Evolutionary conservation across 2,329 filamentous ascomycete species (phyloP), one percentile per base, ranked within the genome.

Genomic region (Pyricularia grisea): DNA sequence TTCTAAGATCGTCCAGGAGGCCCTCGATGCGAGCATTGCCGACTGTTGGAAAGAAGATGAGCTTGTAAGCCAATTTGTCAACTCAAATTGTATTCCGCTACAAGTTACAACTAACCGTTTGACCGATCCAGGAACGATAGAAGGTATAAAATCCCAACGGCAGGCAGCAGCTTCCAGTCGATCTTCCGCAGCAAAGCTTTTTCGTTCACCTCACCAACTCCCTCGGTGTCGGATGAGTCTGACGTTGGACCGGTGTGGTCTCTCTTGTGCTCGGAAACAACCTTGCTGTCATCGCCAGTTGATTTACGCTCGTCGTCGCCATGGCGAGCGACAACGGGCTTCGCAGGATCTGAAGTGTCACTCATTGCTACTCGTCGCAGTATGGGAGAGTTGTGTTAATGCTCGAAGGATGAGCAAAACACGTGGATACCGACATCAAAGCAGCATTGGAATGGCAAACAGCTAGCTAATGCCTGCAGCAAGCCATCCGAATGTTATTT

Each of bases 11-110:
- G 4, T 74, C 76, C 0, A 84, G 76, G 65, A 88, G 79, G 31
- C 85, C 85, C 71, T 88, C 85, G 23, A 88, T 82, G 66, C 81
- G 81, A 0, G 85, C 86, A 71, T 88, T 88, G 28, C 84, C 85
- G 25, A 88, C 85, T 90, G 31, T 74, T 3, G 31, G 63, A 6
- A 63, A 12, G 27, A 31, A 28, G 11, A 30, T 63, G 28, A 11
- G 65, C 64, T 42, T 4, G 63, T 71, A 58, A 65, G 60, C 27
- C 1, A 10, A 33, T 1, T 27, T 68, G 60, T 78, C 72, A 74
- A 73, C 75, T 76, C 73, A 27, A 20, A 2, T n/a, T 66, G 77
- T 67, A 63, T 77, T 76, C 17, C n/a, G n/a, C n/a, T n/a, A n/a
- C n/a, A n/a, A n/a, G 72, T 77, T 78, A 70, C 11, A 12, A 74